Percentiles rank a stretch among this genome's conserved stretches.
Conservation (phyloP, 306 rosid species). For the Prunus persica region Prunus_persica_NCBIv2 NC_034016.1:876501-877000, state of each 20-base stretch:
- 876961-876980: slow-evolving; percentile 24
- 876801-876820: slow-evolving; percentile 72
- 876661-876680: background rate
- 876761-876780: slow-evolving; percentile 77
- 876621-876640: background rate
- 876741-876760: slow-evolving; percentile 41
- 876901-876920: slow-evolving; percentile 80
- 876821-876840: slow-evolving; percentile 58
- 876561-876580: slow-evolving; percentile 49
- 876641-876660: slow-evolving; percentile 9
- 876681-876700: background rate
- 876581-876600: slow-evolving; percentile 51
- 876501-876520: slow-evolving; percentile 52
- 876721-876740: background rate
- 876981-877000: background rate
- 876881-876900: slow-evolving; percentile 71
- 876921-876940: slow-evolving; percentile 69
- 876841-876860: slow-evolving; percentile 38
- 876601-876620: background rate
- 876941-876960: slow-evolving; percentile 67
- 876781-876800: slow-evolving; percentile 85
- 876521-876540: slow-evolving; percentile 41
- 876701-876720: background rate
- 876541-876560: slow-evolving; percentile 51
- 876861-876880: slow-evolving; percentile 64